phyloP scores from a whole-genome alignment of 495 filamentous ascomycete species.

The Niebla homalea region DNA sequence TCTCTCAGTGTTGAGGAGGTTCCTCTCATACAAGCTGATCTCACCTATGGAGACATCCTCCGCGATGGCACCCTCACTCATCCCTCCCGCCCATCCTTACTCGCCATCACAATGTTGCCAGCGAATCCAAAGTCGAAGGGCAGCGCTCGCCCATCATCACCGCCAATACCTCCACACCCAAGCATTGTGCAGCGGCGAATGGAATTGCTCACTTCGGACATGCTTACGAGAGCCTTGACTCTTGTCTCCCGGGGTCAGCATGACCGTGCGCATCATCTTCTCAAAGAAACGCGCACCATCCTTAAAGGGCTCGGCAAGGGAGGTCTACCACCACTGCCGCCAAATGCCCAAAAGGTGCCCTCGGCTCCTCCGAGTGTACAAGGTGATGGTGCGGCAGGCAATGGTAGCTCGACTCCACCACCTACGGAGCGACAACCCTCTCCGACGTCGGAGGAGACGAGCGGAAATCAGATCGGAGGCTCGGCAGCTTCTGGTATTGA shows the following conservation, averaged over 20 bases:
- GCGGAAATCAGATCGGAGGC: slow-evolving; percentile 21
- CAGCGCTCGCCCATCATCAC: slow-evolving; percentile 47
- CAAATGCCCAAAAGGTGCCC: slow-evolving; percentile 23
- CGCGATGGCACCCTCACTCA: slow-evolving; percentile 83
- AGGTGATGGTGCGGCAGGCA: slow-evolving; percentile 19
- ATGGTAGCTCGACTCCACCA: slow-evolving; percentile 6
- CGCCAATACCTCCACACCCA: slow-evolving; percentile 89
- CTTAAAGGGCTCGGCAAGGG: slow-evolving; percentile 93
- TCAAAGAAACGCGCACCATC: slow-evolving; percentile 89
- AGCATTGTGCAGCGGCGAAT: slow-evolving; percentile 93
- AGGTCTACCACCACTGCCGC: slow-evolving; percentile 81
- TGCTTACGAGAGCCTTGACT: slow-evolving; percentile 86
- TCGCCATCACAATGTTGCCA: slow-evolving; percentile 99
- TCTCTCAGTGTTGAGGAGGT: slow-evolving; percentile 85
- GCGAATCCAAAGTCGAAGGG: slow-evolving; percentile 46
- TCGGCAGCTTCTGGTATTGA: slow-evolving; percentile 33
- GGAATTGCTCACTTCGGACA: slow-evolving; percentile 96
- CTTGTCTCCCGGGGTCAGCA: slow-evolving; percentile 85
- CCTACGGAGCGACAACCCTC: slow-evolving; percentile 38
- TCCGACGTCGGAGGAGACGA: slow-evolving; percentile 32
- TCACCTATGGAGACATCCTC: slow-evolving; percentile 87
- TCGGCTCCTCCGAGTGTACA: slow-evolving; percentile 23
- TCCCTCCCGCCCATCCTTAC: slow-evolving; percentile 72
- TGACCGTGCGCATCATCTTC: slow-evolving; percentile 80
- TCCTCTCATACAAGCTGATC: slow-evolving; percentile 87